Conservation (phyloP, 352 stramenopile genomes). For the Phytopythium kandeliae region DNA sequence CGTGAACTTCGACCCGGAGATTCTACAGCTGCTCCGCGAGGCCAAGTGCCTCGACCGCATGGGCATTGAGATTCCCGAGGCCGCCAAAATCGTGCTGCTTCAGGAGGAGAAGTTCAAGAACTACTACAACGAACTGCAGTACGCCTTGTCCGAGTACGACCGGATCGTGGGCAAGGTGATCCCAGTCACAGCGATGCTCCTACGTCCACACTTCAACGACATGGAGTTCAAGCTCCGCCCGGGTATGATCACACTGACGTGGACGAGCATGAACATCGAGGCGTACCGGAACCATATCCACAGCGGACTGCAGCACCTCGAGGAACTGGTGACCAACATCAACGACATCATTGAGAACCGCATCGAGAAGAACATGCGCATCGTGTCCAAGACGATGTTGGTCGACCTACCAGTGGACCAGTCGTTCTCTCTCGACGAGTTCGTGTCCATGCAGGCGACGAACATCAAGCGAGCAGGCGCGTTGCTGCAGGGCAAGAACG, state of each 20-base stretch:
- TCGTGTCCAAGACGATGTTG: constrained; percentile 96
- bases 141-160: constrained; percentile 96
- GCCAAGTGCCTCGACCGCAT: constrained; percentile 98
- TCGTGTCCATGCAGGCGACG: constrained; percentile 95
- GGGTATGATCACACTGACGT: constrained; percentile 99
- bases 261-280: constrained; percentile 99
- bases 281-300: constrained; percentile 94
- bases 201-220: constrained; percentile 97
- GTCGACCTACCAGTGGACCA: constrained; percentile 96
- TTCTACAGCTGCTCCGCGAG: constrained; percentile 96
- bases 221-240: constrained; percentile 99
- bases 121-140: constrained; percentile 98
- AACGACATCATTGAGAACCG: constrained; percentile 99
- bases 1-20: constrained; percentile 99
- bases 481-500: constrained; percentile 96
- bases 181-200: constrained; percentile 94
- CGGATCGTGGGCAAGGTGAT: constrained; percentile 97
- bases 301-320: constrained; percentile 92
- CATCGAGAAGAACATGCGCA: constrained; percentile 98
- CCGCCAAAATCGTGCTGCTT: constrained; percentile 96
- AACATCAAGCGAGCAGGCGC: constrained; percentile 91
- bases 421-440: constrained; percentile 97
- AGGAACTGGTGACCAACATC: constrained; percentile 97
- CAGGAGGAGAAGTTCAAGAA: constrained; percentile 99
- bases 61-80: constrained; percentile 97